Conservation (phyloP, 495 filamentous ascomycete genomes). For the Talaromyces ruber region DNA sequence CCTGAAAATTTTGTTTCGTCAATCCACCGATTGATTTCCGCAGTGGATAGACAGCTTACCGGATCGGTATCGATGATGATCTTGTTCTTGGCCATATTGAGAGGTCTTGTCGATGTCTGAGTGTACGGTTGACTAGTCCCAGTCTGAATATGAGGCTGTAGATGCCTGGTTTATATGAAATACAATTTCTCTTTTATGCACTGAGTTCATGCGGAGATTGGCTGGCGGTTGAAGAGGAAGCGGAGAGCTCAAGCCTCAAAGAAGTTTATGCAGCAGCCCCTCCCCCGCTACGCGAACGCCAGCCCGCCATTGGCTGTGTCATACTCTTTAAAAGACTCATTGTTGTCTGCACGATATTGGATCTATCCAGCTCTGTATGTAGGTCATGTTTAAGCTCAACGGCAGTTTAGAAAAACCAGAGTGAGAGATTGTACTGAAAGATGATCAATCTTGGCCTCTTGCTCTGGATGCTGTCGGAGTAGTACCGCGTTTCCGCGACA, state of each 20-base stretch:
- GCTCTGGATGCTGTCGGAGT: not conserved
- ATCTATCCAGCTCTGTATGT: not conserved
- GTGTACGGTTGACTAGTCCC: not conserved
- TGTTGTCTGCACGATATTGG: not conserved
- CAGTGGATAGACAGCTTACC: constrained; percentile 24
- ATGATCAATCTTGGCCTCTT: not conserved
- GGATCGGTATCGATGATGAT: constrained; percentile 96
- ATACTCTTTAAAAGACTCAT: not conserved
- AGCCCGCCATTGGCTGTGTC: not conserved
- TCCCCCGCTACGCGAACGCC: not conserved
- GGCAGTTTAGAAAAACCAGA: not conserved
- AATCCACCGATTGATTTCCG: not conserved
- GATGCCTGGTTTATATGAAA: not conserved
- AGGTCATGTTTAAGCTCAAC: not conserved
- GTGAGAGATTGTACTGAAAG: not conserved
- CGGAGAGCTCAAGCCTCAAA: not conserved
- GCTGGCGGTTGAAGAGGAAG: not conserved
- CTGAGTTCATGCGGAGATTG: not conserved
- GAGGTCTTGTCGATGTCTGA: not conserved
- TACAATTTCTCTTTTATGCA: not conserved
- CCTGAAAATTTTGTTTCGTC: constrained; percentile 31
- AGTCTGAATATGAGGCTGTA: not conserved
- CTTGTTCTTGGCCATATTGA: constrained; percentile 20
- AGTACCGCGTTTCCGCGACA: not conserved
- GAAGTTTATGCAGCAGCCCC: not conserved